Evolutionary conservation across 2,329 filamentous ascomycete species (phyloP).

Genomic region (Pseudophaeomoniella oleicola): DNA sequence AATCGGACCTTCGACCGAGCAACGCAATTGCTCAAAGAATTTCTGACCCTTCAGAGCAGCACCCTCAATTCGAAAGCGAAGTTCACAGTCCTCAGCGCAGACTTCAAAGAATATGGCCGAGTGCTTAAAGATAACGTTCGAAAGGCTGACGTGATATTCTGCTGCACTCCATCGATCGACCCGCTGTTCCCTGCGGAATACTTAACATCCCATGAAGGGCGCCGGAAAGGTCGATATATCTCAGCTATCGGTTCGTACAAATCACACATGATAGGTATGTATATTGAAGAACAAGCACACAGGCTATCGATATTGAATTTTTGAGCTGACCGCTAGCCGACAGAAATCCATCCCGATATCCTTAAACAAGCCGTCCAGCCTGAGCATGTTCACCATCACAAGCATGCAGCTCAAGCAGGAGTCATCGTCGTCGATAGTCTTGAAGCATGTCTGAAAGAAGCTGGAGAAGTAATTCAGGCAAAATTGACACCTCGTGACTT

Average conservation of each 20-base stretch:
- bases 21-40: slow-evolving; percentile 33
- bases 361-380: slow-evolving; percentile 47
- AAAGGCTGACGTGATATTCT: slow-evolving; percentile 69
- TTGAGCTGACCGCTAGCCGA: too few species aligned
- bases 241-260: slow-evolving; percentile 38
- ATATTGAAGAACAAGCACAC: too few species aligned
- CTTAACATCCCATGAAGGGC: slow-evolving; percentile 46
- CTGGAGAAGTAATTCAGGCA: slow-evolving; percentile 74
- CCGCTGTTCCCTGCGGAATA: slow-evolving; percentile 63
- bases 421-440: slow-evolving; percentile 54
- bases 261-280: slow-evolving; percentile 50
- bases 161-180: slow-evolving; percentile 62
- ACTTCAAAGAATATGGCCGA: slow-evolving; percentile 54
- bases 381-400: slow-evolving; percentile 30
- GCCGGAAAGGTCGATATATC: slow-evolving; percentile 28
- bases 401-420: slow-evolving; percentile 41
- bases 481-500: slow-evolving; percentile 59
- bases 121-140: slow-evolving; percentile 55
- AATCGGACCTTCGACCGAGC: slow-evolving; percentile 45
- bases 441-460: slow-evolving; percentile 64
- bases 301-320: too few species aligned
- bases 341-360: slow-evolving; percentile 64
- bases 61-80: slow-evolving; percentile 53
- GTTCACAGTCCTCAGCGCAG: slow-evolving; percentile 55
- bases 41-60: slow-evolving; percentile 34